A percentile compares a stretch with the other conserved stretches of the same genome.
Evolutionary conservation across 192 early-diverging fungal genomes (phyloP).

Genomic region (Umbelopsis sp.): DNA sequence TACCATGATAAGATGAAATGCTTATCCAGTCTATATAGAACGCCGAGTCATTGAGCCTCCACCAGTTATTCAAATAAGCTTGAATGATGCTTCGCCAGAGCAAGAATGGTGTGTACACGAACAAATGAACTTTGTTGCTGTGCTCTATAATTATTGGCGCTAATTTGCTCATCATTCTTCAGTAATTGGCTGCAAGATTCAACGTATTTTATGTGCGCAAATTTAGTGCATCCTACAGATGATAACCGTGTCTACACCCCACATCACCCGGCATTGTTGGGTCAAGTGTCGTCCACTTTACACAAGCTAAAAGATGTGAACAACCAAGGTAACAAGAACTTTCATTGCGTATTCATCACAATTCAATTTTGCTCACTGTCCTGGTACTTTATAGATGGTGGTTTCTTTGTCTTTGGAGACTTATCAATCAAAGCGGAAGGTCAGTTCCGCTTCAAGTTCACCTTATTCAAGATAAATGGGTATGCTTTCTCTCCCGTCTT

Average conservation of each 20-base stretch:
- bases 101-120: constrained; percentile 23
- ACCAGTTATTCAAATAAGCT: constrained; percentile 34
- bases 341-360: neutral
- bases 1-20: neutral
- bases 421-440: constrained; percentile 87
- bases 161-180: neutral
- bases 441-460: constrained; percentile 77
- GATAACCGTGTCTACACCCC: constrained; percentile 74
- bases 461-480: constrained; percentile 84
- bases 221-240: constrained; percentile 73
- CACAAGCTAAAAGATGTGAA: constrained; percentile 85
- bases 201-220: constrained; percentile 95
- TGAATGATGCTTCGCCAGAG: constrained; percentile 12
- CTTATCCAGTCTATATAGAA: constrained; percentile 20
- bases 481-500: constrained; percentile 25
- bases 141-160: neutral
- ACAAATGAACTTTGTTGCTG: constrained; percentile 1
- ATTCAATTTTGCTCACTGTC: neutral
- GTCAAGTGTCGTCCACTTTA: constrained; percentile 89
- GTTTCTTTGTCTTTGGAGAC: constrained; percentile 95
- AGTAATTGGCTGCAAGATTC: constrained; percentile 71
- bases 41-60: constrained; percentile 37
- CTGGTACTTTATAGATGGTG: constrained; percentile 61
- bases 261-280: constrained; percentile 77
- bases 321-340: constrained; percentile 47